Evolutionary conservation across 2,329 filamentous ascomycete species (phyloP).

Genomic region (Talaromyces verruculosus): DNA sequence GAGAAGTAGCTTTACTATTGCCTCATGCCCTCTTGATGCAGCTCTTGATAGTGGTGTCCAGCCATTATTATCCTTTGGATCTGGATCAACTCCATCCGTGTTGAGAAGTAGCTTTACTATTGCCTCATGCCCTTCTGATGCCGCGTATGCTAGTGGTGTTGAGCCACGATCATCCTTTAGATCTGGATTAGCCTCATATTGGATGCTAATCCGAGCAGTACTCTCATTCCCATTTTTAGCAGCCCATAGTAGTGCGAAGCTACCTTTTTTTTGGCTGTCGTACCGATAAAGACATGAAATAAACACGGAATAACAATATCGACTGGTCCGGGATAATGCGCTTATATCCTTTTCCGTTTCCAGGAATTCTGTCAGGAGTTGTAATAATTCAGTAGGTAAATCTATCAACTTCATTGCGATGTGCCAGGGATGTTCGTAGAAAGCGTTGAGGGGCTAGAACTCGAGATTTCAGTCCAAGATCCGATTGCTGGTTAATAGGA

Average conservation of each 20-base stretch:
- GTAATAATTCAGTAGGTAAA: not conserved
- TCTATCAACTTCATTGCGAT: not conserved
- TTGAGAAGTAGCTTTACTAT: too few species aligned
- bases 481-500: not conserved
- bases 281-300: not conserved
- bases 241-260: not conserved
- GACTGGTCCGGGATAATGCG: not conserved
- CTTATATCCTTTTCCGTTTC: not conserved
- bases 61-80: too few species aligned
- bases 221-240: not conserved
- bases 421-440: not conserved
- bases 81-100: too few species aligned
- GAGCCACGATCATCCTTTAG: not conserved
- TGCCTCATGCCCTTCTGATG: too few species aligned
- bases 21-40: too few species aligned
- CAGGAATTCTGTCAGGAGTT: not conserved
- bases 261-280: not conserved
- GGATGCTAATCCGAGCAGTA: not conserved
- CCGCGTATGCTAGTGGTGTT: not conserved
- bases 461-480: not conserved
- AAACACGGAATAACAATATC: not conserved
- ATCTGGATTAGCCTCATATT: not conserved
- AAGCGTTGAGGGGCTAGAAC: not conserved
- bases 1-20: too few species aligned
- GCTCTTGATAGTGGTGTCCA: too few species aligned